Evolutionary conservation across 768 basidiomycete genomes (phyloP), one percentile per base, ranked within the genome.

Genomic region (Agrocybe pediades): DNA sequence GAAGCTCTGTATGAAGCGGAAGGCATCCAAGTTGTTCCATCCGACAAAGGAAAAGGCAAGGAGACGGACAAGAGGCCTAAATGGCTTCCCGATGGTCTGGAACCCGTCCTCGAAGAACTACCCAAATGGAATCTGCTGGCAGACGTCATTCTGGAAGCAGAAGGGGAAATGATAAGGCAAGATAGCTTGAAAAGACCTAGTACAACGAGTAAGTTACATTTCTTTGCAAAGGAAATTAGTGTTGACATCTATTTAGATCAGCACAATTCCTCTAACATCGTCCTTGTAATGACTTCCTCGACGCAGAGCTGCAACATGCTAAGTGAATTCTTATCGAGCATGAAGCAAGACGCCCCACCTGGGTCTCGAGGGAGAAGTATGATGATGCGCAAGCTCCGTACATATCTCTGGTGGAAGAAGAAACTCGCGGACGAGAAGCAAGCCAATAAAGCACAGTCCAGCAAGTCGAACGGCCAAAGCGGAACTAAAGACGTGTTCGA

Each of bases 121-220:
- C 95, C 95, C 0, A 99, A 99, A 67, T 98, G 97, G 96, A 80
- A 80, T 51, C 67, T 95, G 7, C 72, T 99, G 11, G 80, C 86
- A 0, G 90, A 93, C n/a, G 81, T 95, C 0, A 68, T 99, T 41
- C 79, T 92, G 46, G 97, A 99, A 71, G 88, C 94, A 2, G 97
- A 98, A 68, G 85, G 85, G 54, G 92, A 95, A 59, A 87, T 90
- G 25, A 74, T 90, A 53, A 75, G 84, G 40, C 80, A 83, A 56
- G 82, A 87, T 57, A 74, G 58, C 26, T 58, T 65, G 24, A 71
- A 65, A 46, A 65, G 59, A 49, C 57, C 70, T 7, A 62, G 61
- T 9, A 60, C 59, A 11, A 13, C 55, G 46, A 41, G 70, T 72
- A 54, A 29, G 63, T 47, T 11, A 2, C 25, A 46, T 48, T n/a